Conservation (phyloP, 768 basidiomycete species). For the Tylopilus subfusipes region DNA sequence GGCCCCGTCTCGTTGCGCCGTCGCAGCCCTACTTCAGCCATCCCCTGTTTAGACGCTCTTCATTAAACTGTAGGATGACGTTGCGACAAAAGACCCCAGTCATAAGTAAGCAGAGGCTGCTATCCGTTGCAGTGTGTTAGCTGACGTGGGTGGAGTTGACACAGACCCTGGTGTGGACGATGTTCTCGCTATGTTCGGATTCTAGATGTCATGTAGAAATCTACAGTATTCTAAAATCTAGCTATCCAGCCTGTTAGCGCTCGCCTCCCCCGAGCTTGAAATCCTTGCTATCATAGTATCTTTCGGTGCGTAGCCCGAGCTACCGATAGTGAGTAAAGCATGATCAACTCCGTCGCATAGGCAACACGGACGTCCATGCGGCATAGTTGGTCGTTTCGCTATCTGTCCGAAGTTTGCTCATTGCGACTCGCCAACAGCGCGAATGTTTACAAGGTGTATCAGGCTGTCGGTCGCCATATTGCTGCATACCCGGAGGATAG, state of each 20-base stretch:
- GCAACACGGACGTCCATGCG: conserved; percentile 65
- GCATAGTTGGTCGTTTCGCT: conserved; percentile 45
- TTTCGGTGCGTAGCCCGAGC: conserved; percentile 51
- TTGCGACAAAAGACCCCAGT: conserved; percentile 44
- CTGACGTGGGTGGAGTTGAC: conserved; percentile 53
- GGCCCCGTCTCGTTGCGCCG: too few species aligned
- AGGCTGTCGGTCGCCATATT: conserved; percentile 59
- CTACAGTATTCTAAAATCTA: background rate
- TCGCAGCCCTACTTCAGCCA: too few species aligned
- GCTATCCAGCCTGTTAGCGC: conserved; percentile 62
- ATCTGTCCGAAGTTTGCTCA: background rate
- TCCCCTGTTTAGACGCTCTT: background rate
- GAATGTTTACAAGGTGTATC: conserved; percentile 77
- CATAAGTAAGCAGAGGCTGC: conserved; percentile 51
- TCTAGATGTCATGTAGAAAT: background rate
- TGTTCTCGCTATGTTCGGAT: conserved; percentile 64
- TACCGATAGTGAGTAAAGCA: background rate
- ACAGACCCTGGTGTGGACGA: conserved; percentile 90
- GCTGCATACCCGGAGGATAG: conserved; percentile 50
- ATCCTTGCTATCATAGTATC: conserved; percentile 73
- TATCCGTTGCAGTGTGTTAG: background rate
- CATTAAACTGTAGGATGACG: conserved; percentile 18
- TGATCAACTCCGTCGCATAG: conserved; percentile 32
- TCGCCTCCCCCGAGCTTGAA: conserved; percentile 80
- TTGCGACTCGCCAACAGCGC: conserved; percentile 36